phyloP scores from a whole-genome alignment of 768 basidiomycete genomes.

The Leccinum rimulosum region DNA sequence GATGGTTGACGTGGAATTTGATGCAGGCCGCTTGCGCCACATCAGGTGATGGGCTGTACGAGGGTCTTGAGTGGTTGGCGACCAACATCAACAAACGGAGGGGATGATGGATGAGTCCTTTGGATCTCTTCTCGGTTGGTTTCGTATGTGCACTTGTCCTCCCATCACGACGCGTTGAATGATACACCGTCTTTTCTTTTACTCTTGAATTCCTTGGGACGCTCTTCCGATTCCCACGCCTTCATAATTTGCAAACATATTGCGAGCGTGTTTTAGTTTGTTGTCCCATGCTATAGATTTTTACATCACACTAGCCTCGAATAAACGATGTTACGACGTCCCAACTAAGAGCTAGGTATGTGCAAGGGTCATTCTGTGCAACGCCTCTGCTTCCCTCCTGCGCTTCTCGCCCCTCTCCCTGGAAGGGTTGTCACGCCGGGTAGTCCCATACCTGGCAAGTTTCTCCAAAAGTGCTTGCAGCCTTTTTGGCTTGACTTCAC shows the following conservation, averaged over 20 bases:
- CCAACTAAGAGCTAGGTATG: conserved; percentile 12
- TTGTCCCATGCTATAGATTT: not conserved
- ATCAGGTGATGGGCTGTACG: conserved; percentile 97
- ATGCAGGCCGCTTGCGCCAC: conserved; percentile 94
- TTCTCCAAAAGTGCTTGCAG: conserved; percentile 78
- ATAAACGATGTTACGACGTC: conserved; percentile 6
- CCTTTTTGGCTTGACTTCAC: conserved; percentile 64
- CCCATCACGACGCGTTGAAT: conserved; percentile 54
- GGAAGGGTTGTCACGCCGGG: conserved; percentile 54
- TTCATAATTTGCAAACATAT: conserved; percentile 4
- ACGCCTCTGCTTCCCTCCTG: conserved; percentile 73
- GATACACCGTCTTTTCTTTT: conserved; percentile 43
- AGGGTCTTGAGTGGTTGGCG: conserved; percentile 96
- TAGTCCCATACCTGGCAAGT: conserved; percentile 63
- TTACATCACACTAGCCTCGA: conserved; percentile 5
- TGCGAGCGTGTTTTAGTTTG: conserved; percentile 7
- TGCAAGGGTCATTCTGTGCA: conserved; percentile 52
- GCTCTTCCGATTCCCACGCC: conserved; percentile 25
- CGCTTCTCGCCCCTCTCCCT: conserved; percentile 71
- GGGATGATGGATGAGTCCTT: conserved; percentile 43
- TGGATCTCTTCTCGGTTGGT: conserved; percentile 36
- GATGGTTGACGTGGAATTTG: conserved; percentile 16
- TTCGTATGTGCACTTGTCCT: conserved; percentile 49
- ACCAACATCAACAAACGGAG: conserved; percentile 81
- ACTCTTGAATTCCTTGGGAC: conserved; percentile 29